phyloP scores from a whole-genome alignment of 176 grass and related monocot genomes.

The Tuctoria greenei region DNA sequence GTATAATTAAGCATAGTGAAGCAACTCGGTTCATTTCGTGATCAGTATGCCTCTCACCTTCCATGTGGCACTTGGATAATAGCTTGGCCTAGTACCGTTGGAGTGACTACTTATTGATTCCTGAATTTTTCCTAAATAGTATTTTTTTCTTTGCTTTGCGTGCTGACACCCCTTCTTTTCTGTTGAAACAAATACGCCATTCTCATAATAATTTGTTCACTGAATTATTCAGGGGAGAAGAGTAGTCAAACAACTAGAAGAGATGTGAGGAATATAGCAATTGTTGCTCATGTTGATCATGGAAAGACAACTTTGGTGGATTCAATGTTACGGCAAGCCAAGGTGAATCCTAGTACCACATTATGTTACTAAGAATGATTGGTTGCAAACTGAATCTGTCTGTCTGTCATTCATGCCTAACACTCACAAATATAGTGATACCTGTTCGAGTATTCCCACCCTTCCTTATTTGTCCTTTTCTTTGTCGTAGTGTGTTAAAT shows the following conservation, averaged over 20 bases:
- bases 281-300: constrained; percentile 98
- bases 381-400: constrained; percentile 1
- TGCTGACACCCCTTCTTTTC: not conserved
- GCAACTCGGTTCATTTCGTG: not conserved
- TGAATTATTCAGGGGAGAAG: constrained; percentile 47
- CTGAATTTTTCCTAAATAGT: not conserved
- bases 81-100: not conserved
- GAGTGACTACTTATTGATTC: not conserved
- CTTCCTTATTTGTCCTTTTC: constrained; percentile 13
- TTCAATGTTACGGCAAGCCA: constrained; percentile 93
- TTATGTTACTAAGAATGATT: constrained; percentile 5
- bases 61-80: not conserved
- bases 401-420: constrained; percentile 2
- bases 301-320: constrained; percentile 98
- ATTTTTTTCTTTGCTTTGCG: not conserved
- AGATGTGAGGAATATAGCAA: constrained; percentile 95
- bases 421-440: constrained; percentile 2
- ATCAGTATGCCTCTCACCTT: not conserved
- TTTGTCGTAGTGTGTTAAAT: not conserved
- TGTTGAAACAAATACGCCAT: constrained; percentile 16
- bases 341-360: constrained; percentile 50
- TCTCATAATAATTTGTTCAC: constrained; percentile 15
- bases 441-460: not conserved
- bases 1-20: not conserved
- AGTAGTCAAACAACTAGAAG: constrained; percentile 70